Evolutionary conservation across 192 early-diverging fungal species (phyloP).

Genomic region (Podochytrium sp.): DNA sequence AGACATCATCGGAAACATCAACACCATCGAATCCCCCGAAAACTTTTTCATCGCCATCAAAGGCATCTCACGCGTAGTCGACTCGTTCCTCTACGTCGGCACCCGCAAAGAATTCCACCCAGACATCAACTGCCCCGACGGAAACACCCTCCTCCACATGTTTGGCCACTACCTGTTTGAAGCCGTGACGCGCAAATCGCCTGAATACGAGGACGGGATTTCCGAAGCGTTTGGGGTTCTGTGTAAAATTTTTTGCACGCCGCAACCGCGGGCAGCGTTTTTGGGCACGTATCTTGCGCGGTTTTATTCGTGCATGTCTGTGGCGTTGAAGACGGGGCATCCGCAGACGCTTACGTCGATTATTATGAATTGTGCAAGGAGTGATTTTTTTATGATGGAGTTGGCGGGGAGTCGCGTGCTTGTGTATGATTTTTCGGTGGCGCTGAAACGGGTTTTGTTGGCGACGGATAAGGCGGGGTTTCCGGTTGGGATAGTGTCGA

Average conservation of each 20-base stretch:
- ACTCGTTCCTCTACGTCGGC: slow-evolving; percentile 47
- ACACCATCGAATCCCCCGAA: slow-evolving; percentile 38
- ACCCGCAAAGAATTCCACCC: slow-evolving; percentile 10
- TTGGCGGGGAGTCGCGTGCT: slow-evolving; percentile 75
- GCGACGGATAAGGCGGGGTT: slow-evolving; percentile 27
- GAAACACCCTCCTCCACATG: slow-evolving; percentile 81
- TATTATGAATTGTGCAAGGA: slow-evolving; percentile 59
- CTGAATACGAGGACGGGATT: slow-evolving; percentile 58
- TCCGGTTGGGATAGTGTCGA: slow-evolving; percentile 36
- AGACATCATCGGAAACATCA: slow-evolving; percentile 55
- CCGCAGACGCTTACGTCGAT: slow-evolving; percentile 67
- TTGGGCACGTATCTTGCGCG: slow-evolving; percentile 68
- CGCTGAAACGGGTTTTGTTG: slow-evolving; percentile 65
- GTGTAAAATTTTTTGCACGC: slow-evolving; percentile 76
- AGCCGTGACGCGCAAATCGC: slow-evolving; percentile 44
- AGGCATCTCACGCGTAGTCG: slow-evolving; percentile 47
- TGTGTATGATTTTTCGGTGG: slow-evolving; percentile 74
- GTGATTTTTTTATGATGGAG: slow-evolving; percentile 66
- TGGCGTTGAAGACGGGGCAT: slow-evolving; percentile 63
- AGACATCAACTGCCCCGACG: slow-evolving; percentile 46
- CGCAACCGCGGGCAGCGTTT: slow-evolving; percentile 62
- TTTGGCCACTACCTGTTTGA: slow-evolving; percentile 84
- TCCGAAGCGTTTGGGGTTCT: slow-evolving; percentile 74
- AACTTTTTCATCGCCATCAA: slow-evolving; percentile 50
- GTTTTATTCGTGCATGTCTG: slow-evolving; percentile 63